Evolutionary conservation across 805 yeast species (phyloP).

Genomic region (Pichia kluyveri): DNA sequence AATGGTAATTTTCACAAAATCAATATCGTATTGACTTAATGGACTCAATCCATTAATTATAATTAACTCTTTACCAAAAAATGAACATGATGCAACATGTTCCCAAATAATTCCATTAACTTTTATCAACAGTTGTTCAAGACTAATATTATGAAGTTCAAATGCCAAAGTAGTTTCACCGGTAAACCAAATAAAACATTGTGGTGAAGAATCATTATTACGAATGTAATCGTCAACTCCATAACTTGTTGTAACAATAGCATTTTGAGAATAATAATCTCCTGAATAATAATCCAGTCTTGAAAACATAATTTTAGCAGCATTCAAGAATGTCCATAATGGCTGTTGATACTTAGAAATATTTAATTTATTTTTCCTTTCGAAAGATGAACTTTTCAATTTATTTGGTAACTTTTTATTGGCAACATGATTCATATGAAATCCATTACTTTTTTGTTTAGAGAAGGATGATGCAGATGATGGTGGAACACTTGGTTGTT

Average conservation of each 20-base stretch:
- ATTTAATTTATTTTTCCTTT: slow-evolving; percentile 17
- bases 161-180: slow-evolving; percentile 45
- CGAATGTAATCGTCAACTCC: slow-evolving; percentile 18
- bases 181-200: slow-evolving; percentile 38
- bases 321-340: slow-evolving; percentile 44
- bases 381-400: slow-evolving; percentile 3
- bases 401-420: neutral
- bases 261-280: slow-evolving; percentile 28
- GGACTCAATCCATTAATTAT: slow-evolving; percentile 61
- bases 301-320: slow-evolving; percentile 39
- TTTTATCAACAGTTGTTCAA: slow-evolving; percentile 33
- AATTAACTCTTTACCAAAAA: slow-evolving; percentile 39
- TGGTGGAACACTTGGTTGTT: neutral
- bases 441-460: neutral
- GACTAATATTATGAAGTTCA: slow-evolving; percentile 36
- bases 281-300: slow-evolving; percentile 38
- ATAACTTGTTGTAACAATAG: slow-evolving; percentile 27
- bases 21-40: slow-evolving; percentile 53
- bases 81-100: slow-evolving; percentile 46
- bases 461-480: slow-evolving; percentile 14
- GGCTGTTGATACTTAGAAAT: slow-evolving; percentile 32
- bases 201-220: slow-evolving; percentile 13
- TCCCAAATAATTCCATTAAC: slow-evolving; percentile 68
- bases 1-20: slow-evolving; percentile 29
- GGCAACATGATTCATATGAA: neutral